Percentiles rank a stretch among this genome's conserved stretches.
Evolutionary conservation across 305 asterid genomes (phyloP).

Genomic region (Fraxinus floribunda): DNA sequence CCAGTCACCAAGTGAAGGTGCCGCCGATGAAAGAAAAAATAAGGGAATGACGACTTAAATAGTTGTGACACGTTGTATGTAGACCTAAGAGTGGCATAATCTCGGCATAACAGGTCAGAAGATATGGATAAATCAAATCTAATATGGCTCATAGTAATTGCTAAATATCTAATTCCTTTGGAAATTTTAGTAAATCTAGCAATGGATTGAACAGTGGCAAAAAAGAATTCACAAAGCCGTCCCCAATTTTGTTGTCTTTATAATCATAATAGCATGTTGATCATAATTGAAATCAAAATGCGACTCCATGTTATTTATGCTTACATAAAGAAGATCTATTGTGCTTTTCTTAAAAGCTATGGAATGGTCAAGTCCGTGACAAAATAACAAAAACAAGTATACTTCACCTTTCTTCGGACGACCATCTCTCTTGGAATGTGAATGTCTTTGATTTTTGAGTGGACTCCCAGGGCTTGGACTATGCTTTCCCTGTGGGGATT

Average conservation of each 20-base stretch:
- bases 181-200: neutral
- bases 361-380: neutral
- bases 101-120: neutral
- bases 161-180: neutral
- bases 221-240: neutral
- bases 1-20: neutral
- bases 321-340: neutral
- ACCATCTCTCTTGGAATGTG: slow-evolving; percentile 51
- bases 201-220: neutral
- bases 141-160: neutral
- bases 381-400: neutral
- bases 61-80: neutral
- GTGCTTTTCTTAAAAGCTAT: neutral
- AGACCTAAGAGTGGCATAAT: neutral
- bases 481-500: slow-evolving; percentile 37
- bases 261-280: neutral
- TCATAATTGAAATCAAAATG: neutral
- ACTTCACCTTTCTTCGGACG: slow-evolving; percentile 73
- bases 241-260: neutral
- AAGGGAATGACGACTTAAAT: neutral
- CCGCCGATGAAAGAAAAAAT: neutral
- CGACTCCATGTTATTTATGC: neutral
- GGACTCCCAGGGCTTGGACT: slow-evolving; percentile 47
- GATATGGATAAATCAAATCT: neutral
- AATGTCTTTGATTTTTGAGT: slow-evolving; percentile 50